Percentiles rank a stretch among this genome's conserved stretches.
phyloP scores from a whole-genome alignment of 495 filamentous ascomycete species.

The Hyphodiscus hymeniophilus region DNA sequence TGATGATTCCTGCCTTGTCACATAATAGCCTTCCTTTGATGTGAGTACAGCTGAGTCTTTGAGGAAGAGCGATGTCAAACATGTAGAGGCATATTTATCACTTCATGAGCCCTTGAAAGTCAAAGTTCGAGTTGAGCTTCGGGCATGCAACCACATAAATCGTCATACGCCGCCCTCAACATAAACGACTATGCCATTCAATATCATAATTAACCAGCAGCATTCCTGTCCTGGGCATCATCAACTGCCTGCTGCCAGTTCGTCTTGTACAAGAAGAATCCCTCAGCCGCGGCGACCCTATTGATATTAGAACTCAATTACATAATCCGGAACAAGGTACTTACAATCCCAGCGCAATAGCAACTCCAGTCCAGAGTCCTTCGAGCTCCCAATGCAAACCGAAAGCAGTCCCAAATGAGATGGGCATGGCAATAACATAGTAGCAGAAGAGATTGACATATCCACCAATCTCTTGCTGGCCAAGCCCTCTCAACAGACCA shows the following conservation, averaged over 20 bases:
- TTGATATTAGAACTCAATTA: background rate
- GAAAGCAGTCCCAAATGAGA: constrained; percentile 71
- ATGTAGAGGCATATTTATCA: no score
- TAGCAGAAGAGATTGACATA: constrained; percentile 81
- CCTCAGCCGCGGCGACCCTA: constrained; percentile 57
- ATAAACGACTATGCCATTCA: no score
- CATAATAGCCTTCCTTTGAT: no score
- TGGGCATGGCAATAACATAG: constrained; percentile 76
- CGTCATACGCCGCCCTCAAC: no score
- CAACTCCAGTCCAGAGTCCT: constrained; percentile 79
- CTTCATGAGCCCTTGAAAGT: no score
- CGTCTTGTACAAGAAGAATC: constrained; percentile 52
- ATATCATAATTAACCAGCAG: constrained; percentile 44
- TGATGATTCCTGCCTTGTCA: no score
- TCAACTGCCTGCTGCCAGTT: constrained; percentile 68
- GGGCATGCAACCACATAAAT: no score
- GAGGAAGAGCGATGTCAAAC: no score
- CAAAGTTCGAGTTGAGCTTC: no score
- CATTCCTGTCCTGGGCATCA: constrained; percentile 64
- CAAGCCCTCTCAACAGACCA: constrained; percentile 75
- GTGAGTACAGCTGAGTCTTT: no score
- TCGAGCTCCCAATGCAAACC: constrained; percentile 61
- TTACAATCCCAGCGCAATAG: constrained; percentile 52
- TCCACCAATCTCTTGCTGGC: constrained; percentile 79
- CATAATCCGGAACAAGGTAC: background rate